Conservation (phyloP, 2,329 filamentous ascomycete genomes). For the Talaromyces islandicus region DNA sequence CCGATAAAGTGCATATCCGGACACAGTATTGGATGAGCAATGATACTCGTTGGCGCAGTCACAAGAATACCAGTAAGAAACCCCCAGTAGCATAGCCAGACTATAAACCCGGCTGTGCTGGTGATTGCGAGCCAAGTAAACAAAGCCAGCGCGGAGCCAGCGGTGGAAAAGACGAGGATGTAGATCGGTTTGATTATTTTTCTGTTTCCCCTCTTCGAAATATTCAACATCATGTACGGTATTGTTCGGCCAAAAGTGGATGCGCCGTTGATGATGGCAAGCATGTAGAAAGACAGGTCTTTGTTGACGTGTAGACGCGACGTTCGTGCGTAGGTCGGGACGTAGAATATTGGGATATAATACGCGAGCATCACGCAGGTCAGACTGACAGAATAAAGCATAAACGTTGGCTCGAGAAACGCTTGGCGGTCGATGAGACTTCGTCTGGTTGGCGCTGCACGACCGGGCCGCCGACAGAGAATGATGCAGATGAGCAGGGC, state of each 20-base stretch:
- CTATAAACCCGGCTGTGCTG: constrained; percentile 32
- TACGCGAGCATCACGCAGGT: constrained; percentile 57
- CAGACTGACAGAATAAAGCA: constrained; percentile 45
- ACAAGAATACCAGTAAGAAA: constrained; percentile 48
- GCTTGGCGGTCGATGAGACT: constrained; percentile 38
- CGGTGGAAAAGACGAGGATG: constrained; percentile 40
- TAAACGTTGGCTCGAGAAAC: constrained; percentile 39
- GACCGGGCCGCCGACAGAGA: constrained; percentile 37
- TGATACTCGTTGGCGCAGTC: constrained; percentile 34
- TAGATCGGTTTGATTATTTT: constrained; percentile 55
- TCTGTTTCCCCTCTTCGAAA: constrained; percentile 21
- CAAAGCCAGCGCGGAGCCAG: constrained; percentile 36
- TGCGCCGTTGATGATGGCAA: constrained; percentile 62
- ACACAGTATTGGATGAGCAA: constrained; percentile 33
- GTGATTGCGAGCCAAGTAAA: constrained; percentile 38
- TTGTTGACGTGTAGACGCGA: constrained; percentile 11
- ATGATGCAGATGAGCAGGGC: constrained; percentile 31
- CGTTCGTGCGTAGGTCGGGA: constrained; percentile 38
- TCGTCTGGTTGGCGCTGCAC: constrained; percentile 32
- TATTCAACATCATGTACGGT: constrained; percentile 45
- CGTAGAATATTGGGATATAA: constrained; percentile 42
- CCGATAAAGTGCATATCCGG: constrained; percentile 50
- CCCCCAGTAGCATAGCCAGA: constrained; percentile 42
- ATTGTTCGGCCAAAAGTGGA: constrained; percentile 54
- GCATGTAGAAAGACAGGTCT: constrained; percentile 59